Percentiles rank a stretch among this genome's conserved stretches.
phyloP scores from a whole-genome alignment of 163 green algal genomes.

The Scenedesmus sp. region DNA sequence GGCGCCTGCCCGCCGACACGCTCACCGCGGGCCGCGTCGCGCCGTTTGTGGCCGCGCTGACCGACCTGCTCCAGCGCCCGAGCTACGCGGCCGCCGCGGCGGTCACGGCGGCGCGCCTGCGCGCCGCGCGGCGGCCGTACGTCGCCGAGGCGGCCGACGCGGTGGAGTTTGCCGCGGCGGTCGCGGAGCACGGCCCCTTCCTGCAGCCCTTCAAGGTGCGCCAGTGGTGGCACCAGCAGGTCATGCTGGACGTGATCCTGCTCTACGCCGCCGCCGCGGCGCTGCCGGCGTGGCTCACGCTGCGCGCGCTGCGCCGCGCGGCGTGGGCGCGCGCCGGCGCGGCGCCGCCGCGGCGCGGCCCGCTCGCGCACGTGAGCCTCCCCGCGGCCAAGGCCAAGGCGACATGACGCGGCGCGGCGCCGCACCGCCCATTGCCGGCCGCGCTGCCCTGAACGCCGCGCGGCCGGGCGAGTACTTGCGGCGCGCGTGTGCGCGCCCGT shows the following conservation, averaged over 20 bases:
- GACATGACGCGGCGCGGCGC: too few relatives aligned
- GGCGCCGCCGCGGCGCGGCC: too few relatives aligned
- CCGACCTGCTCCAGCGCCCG: not conserved
- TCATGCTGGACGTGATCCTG: conserved; percentile 33
- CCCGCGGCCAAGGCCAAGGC: too few relatives aligned
- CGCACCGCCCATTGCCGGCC: too few relatives aligned
- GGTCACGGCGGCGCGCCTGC: conserved; percentile 12
- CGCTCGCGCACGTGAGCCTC: too few relatives aligned
- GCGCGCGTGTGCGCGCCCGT: too few relatives aligned
- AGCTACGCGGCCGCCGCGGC: conserved; percentile 11
- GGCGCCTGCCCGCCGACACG: conserved; percentile 1
- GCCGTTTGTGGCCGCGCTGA: conserved; percentile 4
- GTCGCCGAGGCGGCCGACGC: conserved; percentile 25
- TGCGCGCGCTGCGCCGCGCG: too few relatives aligned
- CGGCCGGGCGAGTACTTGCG: too few relatives aligned
- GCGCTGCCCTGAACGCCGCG: too few relatives aligned
- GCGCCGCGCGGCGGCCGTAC: conserved; percentile 3
- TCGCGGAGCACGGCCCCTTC: conserved; percentile 38
- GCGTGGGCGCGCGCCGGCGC: too few relatives aligned
- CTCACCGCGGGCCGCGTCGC: conserved; percentile 4
- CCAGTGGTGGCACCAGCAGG: conserved; percentile 34
- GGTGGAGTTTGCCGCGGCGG: conserved; percentile 39
- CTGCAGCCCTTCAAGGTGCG: conserved; percentile 30
- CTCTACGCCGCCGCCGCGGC: conserved; percentile 3
- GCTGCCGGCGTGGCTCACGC: too few relatives aligned